Conservation (phyloP, 2,329 filamentous ascomycete genomes). For the Trichocomaceae sp. region DNA sequence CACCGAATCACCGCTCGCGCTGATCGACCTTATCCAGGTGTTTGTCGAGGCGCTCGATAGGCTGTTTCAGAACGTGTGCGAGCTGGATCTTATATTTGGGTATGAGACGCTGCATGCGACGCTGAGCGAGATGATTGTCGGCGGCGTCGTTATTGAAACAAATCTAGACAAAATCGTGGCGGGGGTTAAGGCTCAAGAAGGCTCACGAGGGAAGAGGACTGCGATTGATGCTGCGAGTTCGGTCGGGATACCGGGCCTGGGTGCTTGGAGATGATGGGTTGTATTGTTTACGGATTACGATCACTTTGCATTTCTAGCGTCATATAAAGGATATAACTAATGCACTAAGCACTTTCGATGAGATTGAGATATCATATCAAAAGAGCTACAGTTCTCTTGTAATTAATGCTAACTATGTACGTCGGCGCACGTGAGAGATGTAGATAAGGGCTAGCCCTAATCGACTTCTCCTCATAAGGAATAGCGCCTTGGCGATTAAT, state of each 20-base stretch:
- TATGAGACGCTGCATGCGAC: conserved; percentile 94
- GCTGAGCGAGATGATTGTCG: conserved; percentile 88
- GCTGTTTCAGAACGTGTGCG: conserved; percentile 97
- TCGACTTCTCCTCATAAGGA: neutral
- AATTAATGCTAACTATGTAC: too few species aligned
- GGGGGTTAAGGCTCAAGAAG: conserved; percentile 59
- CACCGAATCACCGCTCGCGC: conserved; percentile 87
- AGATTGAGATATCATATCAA: too few species aligned
- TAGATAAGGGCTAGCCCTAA: conserved; percentile 11
- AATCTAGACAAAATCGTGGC: conserved; percentile 80
- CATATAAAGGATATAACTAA: neutral
- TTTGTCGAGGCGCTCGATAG: conserved; percentile 94
- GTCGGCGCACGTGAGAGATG: neutral
- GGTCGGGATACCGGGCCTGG: conserved; percentile 34
- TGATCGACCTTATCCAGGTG: conserved; percentile 95
- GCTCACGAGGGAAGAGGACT: conserved; percentile 36
- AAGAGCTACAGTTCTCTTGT: too few species aligned
- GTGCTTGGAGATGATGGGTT: conserved; percentile 31
- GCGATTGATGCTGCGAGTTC: conserved; percentile 39
- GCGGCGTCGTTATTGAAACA: conserved; percentile 90
- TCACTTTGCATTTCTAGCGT: neutral
- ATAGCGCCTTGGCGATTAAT: neutral
- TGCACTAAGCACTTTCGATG: neutral
- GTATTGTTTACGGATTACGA: neutral
- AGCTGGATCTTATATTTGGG: conserved; percentile 97